Percentiles rank a stretch among this genome's conserved stretches.
phyloP scores from a whole-genome alignment of 345 rosid species.

The Lagerstroemia speciosa region DNA sequence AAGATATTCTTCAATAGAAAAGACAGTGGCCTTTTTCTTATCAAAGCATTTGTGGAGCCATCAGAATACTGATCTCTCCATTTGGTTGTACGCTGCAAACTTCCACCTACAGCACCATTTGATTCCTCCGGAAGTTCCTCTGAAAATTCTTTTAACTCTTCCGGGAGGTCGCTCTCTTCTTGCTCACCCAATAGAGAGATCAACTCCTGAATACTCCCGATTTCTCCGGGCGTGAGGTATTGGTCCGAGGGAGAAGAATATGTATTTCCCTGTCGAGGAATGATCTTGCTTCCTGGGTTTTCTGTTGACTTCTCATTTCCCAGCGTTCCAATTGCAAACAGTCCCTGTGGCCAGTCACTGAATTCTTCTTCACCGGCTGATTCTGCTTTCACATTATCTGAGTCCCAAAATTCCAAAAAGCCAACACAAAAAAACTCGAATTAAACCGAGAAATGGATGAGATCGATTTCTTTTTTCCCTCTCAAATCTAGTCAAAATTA shows the following conservation, averaged over 20 bases:
- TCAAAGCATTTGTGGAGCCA: conserved; percentile 11
- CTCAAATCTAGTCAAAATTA: no score
- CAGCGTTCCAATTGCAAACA: conserved; percentile 76
- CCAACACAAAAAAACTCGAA: no score
- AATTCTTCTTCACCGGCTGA: conserved; percentile 41
- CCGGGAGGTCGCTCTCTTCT: neutral
- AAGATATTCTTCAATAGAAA: conserved; percentile 64
- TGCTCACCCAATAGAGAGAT: conserved; percentile 17
- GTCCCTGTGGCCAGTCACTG: conserved; percentile 51
- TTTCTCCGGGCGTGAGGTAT: conserved; percentile 16
- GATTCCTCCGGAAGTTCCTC: neutral
- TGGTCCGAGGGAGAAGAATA: conserved; percentile 7
- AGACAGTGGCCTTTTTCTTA: conserved; percentile 41
- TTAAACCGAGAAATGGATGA: neutral
- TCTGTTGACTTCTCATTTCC: conserved; percentile 35
- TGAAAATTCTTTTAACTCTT: neutral
- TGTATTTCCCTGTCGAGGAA: conserved; percentile 8
- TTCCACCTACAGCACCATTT: neutral
- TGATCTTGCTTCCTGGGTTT: conserved; percentile 8
- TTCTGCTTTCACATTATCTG: neutral
- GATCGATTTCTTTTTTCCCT: no score
- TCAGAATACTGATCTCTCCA: conserved; percentile 2
- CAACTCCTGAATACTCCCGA: conserved; percentile 25
- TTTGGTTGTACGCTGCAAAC: neutral
- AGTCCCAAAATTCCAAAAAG: neutral